A percentile compares a stretch with the other conserved stretches of the same genome.
Conservation (phyloP, 106 monocot genomes). For the Dactylorhiza incarnata region DNA sequence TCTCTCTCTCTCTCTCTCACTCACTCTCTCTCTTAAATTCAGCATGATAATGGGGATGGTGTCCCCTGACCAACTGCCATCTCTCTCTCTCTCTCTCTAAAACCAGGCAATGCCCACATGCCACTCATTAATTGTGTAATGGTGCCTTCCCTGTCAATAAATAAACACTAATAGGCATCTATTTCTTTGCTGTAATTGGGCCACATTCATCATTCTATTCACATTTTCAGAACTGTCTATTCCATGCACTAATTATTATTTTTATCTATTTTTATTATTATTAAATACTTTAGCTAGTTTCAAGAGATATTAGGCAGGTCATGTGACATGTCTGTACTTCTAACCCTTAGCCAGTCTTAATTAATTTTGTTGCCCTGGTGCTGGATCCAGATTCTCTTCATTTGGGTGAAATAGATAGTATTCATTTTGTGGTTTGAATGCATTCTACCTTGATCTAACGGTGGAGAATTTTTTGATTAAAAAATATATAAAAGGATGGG, state of each 20-base stretch:
- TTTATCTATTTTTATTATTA: neutral
- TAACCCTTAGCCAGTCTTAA: neutral
- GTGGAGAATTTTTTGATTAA: neutral
- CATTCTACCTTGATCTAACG: no score
- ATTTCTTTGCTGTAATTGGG: no score
- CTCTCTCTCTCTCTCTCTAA: neutral
- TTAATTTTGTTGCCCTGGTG: neutral
- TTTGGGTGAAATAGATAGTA: no score
- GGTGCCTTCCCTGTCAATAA: neutral
- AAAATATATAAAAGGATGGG: neutral
- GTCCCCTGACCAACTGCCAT: neutral
- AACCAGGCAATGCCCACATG: neutral
- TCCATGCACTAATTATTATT: neutral
- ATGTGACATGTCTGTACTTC: neutral
- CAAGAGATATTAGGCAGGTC: neutral
- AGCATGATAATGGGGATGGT: slow-evolving; percentile 4
- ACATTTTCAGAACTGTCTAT: neutral
- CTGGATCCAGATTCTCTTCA: no score
- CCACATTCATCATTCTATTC: neutral
- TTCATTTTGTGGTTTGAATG: no score
- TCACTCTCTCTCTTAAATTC: neutral
- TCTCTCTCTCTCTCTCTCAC: neutral
- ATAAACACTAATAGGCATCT: neutral
- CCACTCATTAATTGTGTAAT: neutral
- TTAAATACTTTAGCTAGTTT: neutral